Percentiles rank a stretch among this genome's conserved stretches.
phyloP scores from a whole-genome alignment of 2,329 filamentous ascomycete genomes.

The Fusarium sp. region DNA sequence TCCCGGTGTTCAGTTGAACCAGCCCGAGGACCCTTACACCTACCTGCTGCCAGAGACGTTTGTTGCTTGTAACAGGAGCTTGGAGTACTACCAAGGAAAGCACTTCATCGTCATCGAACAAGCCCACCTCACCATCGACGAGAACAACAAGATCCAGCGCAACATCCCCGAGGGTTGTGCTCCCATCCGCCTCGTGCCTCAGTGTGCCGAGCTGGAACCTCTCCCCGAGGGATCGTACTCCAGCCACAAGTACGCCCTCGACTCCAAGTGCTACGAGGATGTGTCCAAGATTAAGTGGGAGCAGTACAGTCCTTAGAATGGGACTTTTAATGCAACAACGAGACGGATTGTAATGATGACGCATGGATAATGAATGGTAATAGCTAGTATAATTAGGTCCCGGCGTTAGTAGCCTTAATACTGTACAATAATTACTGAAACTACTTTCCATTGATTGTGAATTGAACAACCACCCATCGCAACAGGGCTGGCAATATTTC shows the following conservation, averaged over 20 bases:
- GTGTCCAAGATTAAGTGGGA: slow-evolving; percentile 46
- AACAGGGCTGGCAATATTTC: not conserved
- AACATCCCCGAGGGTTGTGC: slow-evolving; percentile 51
- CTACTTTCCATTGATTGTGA: not conserved
- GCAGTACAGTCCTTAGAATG: slow-evolving; percentile 35
- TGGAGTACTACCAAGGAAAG: slow-evolving; percentile 53
- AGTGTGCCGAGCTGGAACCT: slow-evolving; percentile 52
- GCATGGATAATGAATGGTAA: slow-evolving; percentile 28
- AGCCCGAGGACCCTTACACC: slow-evolving; percentile 37
- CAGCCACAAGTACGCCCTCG: slow-evolving; percentile 53
- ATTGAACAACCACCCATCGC: not conserved
- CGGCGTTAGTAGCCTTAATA: slow-evolving; percentile 27
- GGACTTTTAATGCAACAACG: not conserved
- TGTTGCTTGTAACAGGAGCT: slow-evolving; percentile 54
- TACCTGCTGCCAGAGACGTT: slow-evolving; percentile 49
- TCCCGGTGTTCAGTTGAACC: slow-evolving; percentile 47
- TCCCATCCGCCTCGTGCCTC: slow-evolving; percentile 54
- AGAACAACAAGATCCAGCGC: slow-evolving; percentile 35
- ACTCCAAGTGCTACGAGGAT: slow-evolving; percentile 53
- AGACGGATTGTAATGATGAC: slow-evolving; percentile 29
- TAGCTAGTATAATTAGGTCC: slow-evolving; percentile 25
- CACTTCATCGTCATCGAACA: slow-evolving; percentile 54
- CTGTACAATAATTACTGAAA: slow-evolving; percentile 23
- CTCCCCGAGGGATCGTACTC: slow-evolving; percentile 49
- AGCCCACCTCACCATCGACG: slow-evolving; percentile 42